These are phyloP conservation scores for Filosporella fistucella DNA, from an alignment of 495 filamentous ascomycete species.

Conservation along the genomic window DNA sequence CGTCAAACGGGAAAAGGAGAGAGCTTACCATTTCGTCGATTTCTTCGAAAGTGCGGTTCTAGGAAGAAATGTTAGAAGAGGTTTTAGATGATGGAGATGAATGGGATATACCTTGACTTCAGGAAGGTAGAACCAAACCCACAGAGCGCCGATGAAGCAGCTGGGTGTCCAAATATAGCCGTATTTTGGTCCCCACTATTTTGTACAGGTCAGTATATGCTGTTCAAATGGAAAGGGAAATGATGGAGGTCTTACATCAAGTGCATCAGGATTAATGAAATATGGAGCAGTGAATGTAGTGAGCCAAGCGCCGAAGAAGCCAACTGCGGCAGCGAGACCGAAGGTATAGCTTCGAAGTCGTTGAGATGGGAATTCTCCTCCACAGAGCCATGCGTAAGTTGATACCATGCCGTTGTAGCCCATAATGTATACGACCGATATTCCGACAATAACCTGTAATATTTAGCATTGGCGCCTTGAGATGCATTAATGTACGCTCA, in stretches of 20 bases:
- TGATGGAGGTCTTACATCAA: conserved; percentile 43
- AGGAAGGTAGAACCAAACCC: conserved; percentile 64
- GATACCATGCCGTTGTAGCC: conserved; percentile 51
- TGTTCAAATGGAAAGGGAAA: neutral
- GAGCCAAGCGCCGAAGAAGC: conserved; percentile 51
- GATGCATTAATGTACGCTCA: neutral
- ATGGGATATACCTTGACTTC: conserved; percentile 65
- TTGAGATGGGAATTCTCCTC: conserved; percentile 54
- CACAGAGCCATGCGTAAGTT: conserved; percentile 58
- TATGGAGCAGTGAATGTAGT: conserved; percentile 56
- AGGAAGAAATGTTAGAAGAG: no score
- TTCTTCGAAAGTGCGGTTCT: conserved; percentile 69
- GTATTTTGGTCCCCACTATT: conserved; percentile 29
- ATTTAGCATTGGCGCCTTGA: neutral
- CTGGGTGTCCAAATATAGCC: conserved; percentile 38
- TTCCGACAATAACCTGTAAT: conserved; percentile 37
- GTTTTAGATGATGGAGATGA: no score
- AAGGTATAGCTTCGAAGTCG: conserved; percentile 53
- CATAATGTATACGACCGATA: conserved; percentile 53
- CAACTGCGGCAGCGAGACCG: conserved; percentile 47
- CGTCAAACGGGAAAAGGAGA: conserved; percentile 25
- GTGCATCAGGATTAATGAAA: conserved; percentile 64
- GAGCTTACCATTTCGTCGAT: conserved; percentile 33
- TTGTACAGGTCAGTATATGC: neutral
- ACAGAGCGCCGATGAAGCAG: conserved; percentile 36